Evolutionary conservation across 2,329 filamentous ascomycete species (phyloP), one percentile per base, ranked within the genome.

Genomic region (Penicillium sp.): DNA sequence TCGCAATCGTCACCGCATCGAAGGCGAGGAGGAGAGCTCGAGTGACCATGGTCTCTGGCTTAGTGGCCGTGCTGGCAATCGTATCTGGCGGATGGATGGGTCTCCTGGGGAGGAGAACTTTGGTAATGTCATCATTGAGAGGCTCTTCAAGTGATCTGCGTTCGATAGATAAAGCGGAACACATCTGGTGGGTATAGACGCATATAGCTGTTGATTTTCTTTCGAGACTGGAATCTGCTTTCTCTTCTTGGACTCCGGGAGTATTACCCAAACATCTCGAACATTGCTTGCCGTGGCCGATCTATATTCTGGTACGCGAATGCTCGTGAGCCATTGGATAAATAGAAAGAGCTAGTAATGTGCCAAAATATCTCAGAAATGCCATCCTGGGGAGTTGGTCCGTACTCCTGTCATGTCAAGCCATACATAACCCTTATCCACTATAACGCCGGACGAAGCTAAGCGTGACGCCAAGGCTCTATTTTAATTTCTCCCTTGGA

Each of bases 11-110:
- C 76, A 72, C 52, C 74, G 67, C 57, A 73, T 66, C 71, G 79
- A 60, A 68, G 77, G 62, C 69, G 80, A 81, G 22, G 77, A 79
- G 43, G 82, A 83, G 62, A 81, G 86, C 31, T 81, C 86, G 0
- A 89, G 87, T 39, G 93, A 97, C 72, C 79, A 85, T 74, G 74
- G 84, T 65, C 78, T 87, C 50, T 97, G 94, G 94, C 73, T 94
- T 68, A 90, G 87, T 71, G 72, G 76, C 14, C 79, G 77, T 61
- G 86, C 84, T 66, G 92, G 92, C 6, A 99, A 97, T 76, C 82
- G 90, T 53, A 82, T 99, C 61, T 83, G 85, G 73, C 83, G 90
- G 69, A 88, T 92, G 72, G 81, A 90, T 48, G 72, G 69, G 49
- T 83, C 88, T 61, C 90, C 90, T 0, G 90, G 88, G 2, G 81